These are phyloP conservation scores for Pulveroboletus frians DNA, from an alignment of 768 basidiomycete genomes.

Conservation along the genomic window DNA sequence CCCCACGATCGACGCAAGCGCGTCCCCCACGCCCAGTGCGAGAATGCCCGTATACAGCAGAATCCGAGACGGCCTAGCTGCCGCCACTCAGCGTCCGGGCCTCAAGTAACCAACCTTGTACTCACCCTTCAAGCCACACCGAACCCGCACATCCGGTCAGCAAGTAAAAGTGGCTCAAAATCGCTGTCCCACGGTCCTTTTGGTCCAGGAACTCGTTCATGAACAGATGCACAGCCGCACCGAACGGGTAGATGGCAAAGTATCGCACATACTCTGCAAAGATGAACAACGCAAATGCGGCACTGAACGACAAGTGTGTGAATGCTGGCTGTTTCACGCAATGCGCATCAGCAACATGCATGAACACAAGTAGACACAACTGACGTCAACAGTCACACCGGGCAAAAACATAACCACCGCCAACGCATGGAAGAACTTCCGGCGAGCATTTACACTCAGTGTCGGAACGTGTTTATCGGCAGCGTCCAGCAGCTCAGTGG, in stretches of 20 bases:
- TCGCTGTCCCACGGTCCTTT: slow-evolving; percentile 92
- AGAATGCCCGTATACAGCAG: slow-evolving; percentile 81
- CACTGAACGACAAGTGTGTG: slow-evolving; percentile 90
- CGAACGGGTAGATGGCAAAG: slow-evolving; percentile 96
- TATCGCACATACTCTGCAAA: slow-evolving; percentile 98
- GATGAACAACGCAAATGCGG: slow-evolving; percentile 90
- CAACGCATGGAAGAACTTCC: slow-evolving; percentile 96
- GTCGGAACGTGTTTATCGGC: slow-evolving; percentile 90
- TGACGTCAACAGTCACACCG: slow-evolving; percentile 86
- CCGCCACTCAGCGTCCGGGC: slow-evolving; percentile 2
- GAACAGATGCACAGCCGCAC: slow-evolving; percentile 88
- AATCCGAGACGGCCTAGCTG: slow-evolving; percentile 42
- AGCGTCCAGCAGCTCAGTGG: slow-evolving; percentile 66
- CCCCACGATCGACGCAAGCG: slow-evolving; percentile 89
- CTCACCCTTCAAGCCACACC: slow-evolving; percentile 92
- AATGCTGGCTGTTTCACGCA: slow-evolving; percentile 75
- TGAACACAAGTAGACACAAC: slow-evolving; percentile 29
- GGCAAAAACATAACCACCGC: slow-evolving; percentile 97
- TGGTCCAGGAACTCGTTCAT: slow-evolving; percentile 96
- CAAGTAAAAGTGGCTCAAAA: slow-evolving; percentile 95
- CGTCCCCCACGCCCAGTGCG: slow-evolving; percentile 89
- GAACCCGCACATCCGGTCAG: slow-evolving; percentile 92
- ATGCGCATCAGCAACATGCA: slow-evolving; percentile 11
- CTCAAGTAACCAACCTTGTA: slow-evolving; percentile 11
- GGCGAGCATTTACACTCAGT: slow-evolving; percentile 81